Base-by-base conservation (phyloP, 2,329 filamentous ascomycete genomes). In the Sporothrix brunneoviolacea region DNA sequence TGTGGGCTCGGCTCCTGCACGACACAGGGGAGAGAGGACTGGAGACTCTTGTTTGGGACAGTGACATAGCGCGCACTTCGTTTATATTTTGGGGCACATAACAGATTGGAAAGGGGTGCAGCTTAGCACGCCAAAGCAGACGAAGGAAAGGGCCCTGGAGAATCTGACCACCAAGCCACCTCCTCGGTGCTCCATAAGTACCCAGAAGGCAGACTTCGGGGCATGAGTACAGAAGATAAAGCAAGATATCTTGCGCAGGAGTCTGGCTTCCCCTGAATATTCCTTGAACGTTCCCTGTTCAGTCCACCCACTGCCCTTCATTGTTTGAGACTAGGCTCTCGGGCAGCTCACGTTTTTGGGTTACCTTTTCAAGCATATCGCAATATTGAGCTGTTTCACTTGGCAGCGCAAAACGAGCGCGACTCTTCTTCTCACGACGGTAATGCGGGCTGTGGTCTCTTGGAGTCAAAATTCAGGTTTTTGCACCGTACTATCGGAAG, bases 91-190 rank as follows among this genome's bases (percentile, higher is more conserved):
- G 27, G 19, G 41, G 4, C 9, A 30, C 4, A 7, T 4, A 15
- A 22, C n/a, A 42, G 12, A 32, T 42, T 42, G 40, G 40, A 42
- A 44, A 12, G 30, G 30, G 30, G 18, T 22, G 9, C 30, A 32
- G 28, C 30, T n/a, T 45, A n/a, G n/a, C n/a, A n/a, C n/a, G n/a
- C n/a, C n/a, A n/a, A n/a, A n/a, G n/a, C n/a, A n/a, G n/a, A n/a
- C n/a, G n/a, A n/a, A n/a, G 30, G 18, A 45, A 45, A 28, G 42
- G 24, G 42, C 32, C 16, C 16, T 35, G 18, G 30, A 24, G 22
- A 36, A 45, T 45, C 42, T 45, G n/a, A n/a, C n/a, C n/a, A n/a
- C n/a, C n/a, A 45, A 36, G 36, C 24, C 43, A 38, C 49, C 48
- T 43, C 43, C 41, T 28, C 28, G n/a, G 15, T 15, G 6, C 8